Conservation (phyloP, 148 eudicot species). For the Cornus kousa region DNA sequence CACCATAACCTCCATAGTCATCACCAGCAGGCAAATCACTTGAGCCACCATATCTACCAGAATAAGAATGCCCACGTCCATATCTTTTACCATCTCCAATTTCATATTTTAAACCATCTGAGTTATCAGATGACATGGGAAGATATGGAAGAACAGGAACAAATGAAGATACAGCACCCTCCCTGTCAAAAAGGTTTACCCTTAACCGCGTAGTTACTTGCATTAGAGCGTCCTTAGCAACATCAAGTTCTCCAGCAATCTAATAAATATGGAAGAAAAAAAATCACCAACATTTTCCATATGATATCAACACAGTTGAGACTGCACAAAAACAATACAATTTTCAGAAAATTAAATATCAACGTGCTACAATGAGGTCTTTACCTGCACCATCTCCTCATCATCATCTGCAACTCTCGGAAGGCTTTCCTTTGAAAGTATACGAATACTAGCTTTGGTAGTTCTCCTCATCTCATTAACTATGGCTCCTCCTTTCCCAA, state of each 20-base stretch:
- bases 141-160: conserved; percentile 90
- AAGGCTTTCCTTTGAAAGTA: conserved; percentile 79
- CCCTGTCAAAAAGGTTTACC: conserved; percentile 90
- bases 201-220: conserved; percentile 79
- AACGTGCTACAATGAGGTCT: conserved; percentile 1
- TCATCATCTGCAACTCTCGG: conserved; percentile 88
- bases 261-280: conserved; percentile 16
- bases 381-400: conserved; percentile 98
- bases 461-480: conserved; percentile 84
- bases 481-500: conserved; percentile 95
- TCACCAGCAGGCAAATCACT: conserved; percentile 67
- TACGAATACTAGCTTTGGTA: conserved; percentile 92
- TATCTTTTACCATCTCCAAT: conserved; percentile 74
- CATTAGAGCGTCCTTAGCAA: conserved; percentile 80
- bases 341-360: background rate
- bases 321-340: background rate
- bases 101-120: conserved; percentile 64
- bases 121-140: conserved; percentile 61
- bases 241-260: conserved; percentile 93
- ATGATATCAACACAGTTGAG: background rate
- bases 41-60: conserved; percentile 73
- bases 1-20: conserved; percentile 70
- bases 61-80: conserved; percentile 71
- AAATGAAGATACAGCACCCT: conserved; percentile 66
- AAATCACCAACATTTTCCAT: background rate